Conservation (phyloP, 2,329 filamentous ascomycete species). For the Trichoderma lentiforme region DNA sequence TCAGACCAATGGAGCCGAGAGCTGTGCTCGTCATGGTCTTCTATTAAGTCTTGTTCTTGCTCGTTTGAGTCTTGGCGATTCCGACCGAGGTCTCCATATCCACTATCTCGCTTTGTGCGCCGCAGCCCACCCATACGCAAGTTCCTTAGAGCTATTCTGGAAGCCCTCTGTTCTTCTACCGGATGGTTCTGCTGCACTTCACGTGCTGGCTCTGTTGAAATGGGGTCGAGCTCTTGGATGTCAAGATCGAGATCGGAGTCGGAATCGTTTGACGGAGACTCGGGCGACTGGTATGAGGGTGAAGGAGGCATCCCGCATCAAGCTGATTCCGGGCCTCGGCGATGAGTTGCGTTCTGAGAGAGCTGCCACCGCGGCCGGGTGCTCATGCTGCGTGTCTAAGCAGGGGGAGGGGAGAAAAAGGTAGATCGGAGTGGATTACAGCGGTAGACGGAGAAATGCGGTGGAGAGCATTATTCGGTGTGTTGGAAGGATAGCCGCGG, state of each 20-base stretch:
- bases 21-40: slow-evolving; percentile 55
- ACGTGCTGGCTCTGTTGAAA: slow-evolving; percentile 37
- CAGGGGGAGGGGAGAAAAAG: background rate
- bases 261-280: slow-evolving; percentile 64
- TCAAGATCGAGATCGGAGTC: slow-evolving; percentile 73
- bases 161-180: slow-evolving; percentile 43
- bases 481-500: background rate
- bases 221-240: slow-evolving; percentile 75
- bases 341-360: slow-evolving; percentile 17
- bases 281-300: slow-evolving; percentile 58
- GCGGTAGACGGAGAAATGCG: background rate
- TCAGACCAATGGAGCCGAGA: slow-evolving; percentile 56
- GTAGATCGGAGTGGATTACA: slow-evolving; percentile 1
- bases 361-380: slow-evolving; percentile 21
- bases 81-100: slow-evolving; percentile 59
- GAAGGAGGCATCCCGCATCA: slow-evolving; percentile 55
- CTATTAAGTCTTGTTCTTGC: slow-evolving; percentile 65
- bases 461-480: slow-evolving; percentile 10
- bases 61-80: slow-evolving; percentile 58
- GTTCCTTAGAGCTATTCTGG: slow-evolving; percentile 67
- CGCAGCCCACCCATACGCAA: slow-evolving; percentile 64
- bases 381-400: slow-evolving; percentile 23
- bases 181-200: slow-evolving; percentile 30
- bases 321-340: background rate
- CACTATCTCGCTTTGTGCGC: slow-evolving; percentile 52